Conservation (phyloP, 1,284 basidiomycete species). For the Phellinidium pouzarii region DNA sequence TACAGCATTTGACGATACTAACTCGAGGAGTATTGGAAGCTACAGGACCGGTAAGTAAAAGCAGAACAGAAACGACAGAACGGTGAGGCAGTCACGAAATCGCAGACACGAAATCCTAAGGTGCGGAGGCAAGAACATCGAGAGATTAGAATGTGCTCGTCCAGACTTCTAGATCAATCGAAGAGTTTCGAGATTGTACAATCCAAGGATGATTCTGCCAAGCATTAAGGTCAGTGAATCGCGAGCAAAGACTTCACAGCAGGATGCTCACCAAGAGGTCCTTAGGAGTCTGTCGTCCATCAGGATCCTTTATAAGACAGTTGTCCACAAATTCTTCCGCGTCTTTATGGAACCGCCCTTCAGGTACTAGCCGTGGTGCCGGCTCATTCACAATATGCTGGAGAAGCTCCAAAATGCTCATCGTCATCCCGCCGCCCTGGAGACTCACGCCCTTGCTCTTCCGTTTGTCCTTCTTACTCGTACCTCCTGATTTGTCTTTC, state of each 20-base stretch:
- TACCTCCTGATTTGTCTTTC: conserved; percentile 33
- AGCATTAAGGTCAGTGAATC: neutral
- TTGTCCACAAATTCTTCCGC: conserved; percentile 78
- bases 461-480: conserved; percentile 36
- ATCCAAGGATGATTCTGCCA: conserved; percentile 55
- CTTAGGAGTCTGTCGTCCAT: conserved; percentile 70
- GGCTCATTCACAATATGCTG: conserved; percentile 98
- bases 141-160: conserved; percentile 48
- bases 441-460: conserved; percentile 82
- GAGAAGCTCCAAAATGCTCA: conserved; percentile 94
- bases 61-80: neutral
- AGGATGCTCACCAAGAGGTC: conserved; percentile 60
- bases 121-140: neutral
- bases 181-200: conserved; percentile 38
- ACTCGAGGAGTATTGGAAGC: neutral
- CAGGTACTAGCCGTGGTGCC: conserved; percentile 70
- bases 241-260: conserved; percentile 11
- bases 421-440: conserved; percentile 87
- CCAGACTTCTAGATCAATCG: conserved; percentile 57
- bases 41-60: neutral
- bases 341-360: conserved; percentile 61
- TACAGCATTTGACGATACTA: conserved; percentile 2
- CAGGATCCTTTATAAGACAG: conserved; percentile 81
- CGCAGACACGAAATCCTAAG: neutral
- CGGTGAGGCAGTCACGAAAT: too few species aligned